phyloP scores from a whole-genome alignment of 208 protist genomes.

The Crithidia expoeki region DNA sequence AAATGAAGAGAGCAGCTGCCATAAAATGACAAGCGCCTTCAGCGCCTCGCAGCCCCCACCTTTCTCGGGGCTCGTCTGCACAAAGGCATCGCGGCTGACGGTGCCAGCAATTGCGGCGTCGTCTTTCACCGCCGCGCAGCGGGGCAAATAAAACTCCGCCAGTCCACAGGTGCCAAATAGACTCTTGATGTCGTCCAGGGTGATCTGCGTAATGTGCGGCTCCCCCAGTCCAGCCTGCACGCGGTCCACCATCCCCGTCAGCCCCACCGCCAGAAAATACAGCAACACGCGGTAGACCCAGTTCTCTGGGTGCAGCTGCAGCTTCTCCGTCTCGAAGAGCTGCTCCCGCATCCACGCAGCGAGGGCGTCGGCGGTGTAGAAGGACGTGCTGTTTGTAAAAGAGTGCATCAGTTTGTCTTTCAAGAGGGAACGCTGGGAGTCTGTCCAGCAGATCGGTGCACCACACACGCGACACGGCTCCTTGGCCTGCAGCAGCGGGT shows the following conservation, averaged over 20 bases:
- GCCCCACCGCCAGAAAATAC: conserved; percentile 40
- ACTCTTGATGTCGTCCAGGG: conserved; percentile 14
- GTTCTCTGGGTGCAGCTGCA: conserved; percentile 58
- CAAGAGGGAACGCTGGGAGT: conserved; percentile 25
- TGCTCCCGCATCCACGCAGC: conserved; percentile 46
- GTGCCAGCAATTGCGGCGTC: conserved; percentile 4
- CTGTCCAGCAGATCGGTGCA: conserved; percentile 32
- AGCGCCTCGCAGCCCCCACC: conserved; percentile 61
- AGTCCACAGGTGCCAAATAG: conserved; percentile 35
- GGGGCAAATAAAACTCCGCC: conserved; percentile 25
- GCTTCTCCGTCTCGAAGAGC: conserved; percentile 25
- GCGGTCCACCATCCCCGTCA: conserved; percentile 39
- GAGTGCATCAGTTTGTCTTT: conserved; percentile 31
- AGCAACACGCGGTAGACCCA: conserved; percentile 76
- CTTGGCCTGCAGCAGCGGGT: conserved; percentile 31
- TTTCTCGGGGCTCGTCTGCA: conserved; percentile 13
- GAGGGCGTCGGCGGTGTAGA: conserved; percentile 27
- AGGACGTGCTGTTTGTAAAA: conserved; percentile 36
- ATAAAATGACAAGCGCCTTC: conserved; percentile 51
- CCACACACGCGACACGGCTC: conserved; percentile 39
- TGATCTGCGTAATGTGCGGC: conserved; percentile 15
- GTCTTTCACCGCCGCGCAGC: conserved; percentile 14
- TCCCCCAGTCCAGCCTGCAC: conserved; percentile 11
- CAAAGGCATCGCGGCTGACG: conserved; percentile 9
- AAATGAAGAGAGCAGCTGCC: conserved; percentile 64